Percentiles rank a stretch among this genome's conserved stretches.
These are phyloP conservation scores for Insectozyma bohioensis DNA, from an alignment of 1,139 yeast genomes.

Conservation along the genomic window DNA sequence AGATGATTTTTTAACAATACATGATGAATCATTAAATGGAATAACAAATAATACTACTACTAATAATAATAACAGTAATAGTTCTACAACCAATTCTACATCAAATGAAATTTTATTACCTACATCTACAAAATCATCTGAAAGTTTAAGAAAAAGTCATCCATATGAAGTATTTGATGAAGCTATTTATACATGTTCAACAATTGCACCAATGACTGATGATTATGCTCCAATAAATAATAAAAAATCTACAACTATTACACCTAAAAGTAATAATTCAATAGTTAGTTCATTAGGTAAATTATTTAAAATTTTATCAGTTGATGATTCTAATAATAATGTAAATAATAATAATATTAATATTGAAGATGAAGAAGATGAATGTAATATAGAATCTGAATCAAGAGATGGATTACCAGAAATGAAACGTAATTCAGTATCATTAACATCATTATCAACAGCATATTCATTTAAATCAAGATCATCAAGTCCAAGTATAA, in stretches of 20 bases:
- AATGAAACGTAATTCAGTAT: constrained; percentile 38
- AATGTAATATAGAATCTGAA: background rate
- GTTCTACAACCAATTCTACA: too few relatives aligned
- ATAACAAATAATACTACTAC: too few relatives aligned
- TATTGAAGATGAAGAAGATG: constrained; percentile 7
- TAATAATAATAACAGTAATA: too few relatives aligned
- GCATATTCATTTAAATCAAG: constrained; percentile 33
- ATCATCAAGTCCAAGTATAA: constrained; percentile 45
- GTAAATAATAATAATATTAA: constrained; percentile 2
- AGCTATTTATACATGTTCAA: constrained; percentile 61
- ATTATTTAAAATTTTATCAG: constrained; percentile 35
- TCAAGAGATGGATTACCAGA: constrained; percentile 3
- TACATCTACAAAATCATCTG: constrained; percentile 20
- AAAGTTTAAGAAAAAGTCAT: constrained; percentile 49
- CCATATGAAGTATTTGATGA: constrained; percentile 79
- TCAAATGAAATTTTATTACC: constrained; percentile 8
- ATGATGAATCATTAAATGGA: constrained; percentile 17
- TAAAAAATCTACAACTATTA: constrained; percentile 1
- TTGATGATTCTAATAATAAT: constrained; percentile 20
- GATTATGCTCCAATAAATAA: constrained; percentile 1
- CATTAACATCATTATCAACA: constrained; percentile 41
- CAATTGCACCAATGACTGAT: constrained; percentile 10
- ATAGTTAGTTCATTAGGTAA: constrained; percentile 39
- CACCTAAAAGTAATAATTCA: constrained; percentile 24
- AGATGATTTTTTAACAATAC: constrained; percentile 26